phyloP scores from a whole-genome alignment of 139 green algal species.

The Zygnema circumcarinatum region DNA sequence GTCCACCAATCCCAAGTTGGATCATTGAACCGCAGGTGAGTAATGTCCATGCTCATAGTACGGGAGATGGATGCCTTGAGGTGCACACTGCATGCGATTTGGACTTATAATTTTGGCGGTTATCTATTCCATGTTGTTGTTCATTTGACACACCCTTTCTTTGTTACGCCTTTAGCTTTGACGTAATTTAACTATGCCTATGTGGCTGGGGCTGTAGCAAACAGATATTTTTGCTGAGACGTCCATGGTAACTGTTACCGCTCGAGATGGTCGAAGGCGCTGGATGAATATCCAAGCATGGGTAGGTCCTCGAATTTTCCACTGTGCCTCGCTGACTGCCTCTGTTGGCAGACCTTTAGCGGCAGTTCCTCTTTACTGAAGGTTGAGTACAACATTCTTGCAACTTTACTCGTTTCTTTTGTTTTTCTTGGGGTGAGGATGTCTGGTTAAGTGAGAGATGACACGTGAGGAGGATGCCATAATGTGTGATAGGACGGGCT shows the following conservation, averaged over 20 bases:
- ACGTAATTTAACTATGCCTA: neutral
- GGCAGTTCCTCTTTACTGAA: too few species aligned
- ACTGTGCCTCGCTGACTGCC: neutral
- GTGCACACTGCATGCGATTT: neutral
- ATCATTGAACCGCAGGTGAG: constrained; percentile 27
- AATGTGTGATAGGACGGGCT: too few species aligned
- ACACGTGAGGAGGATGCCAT: too few species aligned
- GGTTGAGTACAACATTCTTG: too few species aligned
- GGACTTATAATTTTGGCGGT: neutral
- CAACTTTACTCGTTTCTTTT: too few species aligned
- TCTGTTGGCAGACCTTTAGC: neutral
- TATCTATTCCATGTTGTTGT: too few species aligned
- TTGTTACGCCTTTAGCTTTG: too few species aligned
- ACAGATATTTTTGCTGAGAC: constrained; percentile 39
- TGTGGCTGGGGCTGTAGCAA: neutral
- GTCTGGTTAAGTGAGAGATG: too few species aligned
- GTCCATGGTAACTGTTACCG: neutral
- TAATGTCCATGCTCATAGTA: too few species aligned
- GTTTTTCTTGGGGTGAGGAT: too few species aligned
- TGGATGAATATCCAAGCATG: constrained; percentile 41
- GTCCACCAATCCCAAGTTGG: neutral
- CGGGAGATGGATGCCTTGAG: too few species aligned
- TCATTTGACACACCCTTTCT: too few species aligned
- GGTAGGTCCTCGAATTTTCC: neutral
- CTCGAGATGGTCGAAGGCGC: constrained; percentile 17